Percentiles rank a stretch among this genome's conserved stretches.
Conservation (phyloP, 179 eudicot species). For the Camellia oleifera region DNA sequence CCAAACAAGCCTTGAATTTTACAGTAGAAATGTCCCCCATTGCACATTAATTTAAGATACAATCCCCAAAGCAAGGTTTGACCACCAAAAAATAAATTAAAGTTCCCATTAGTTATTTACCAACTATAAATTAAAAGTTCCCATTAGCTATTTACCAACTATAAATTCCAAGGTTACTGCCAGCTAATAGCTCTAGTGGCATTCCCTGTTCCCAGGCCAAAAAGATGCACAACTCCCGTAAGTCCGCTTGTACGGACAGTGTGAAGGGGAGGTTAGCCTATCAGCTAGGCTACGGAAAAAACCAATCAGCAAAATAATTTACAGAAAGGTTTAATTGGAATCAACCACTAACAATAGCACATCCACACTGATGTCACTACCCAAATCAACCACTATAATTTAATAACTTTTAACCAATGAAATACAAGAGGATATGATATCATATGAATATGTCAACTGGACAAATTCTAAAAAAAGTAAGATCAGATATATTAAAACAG, state of each 20-base stretch:
- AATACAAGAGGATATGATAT: too few relatives aligned
- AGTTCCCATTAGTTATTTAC: background rate
- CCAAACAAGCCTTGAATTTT: background rate
- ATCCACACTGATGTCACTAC: too few relatives aligned
- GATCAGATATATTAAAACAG: too few relatives aligned
- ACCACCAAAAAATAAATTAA: background rate
- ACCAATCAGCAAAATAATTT: too few relatives aligned
- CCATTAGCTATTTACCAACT: background rate
- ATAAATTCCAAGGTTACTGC: background rate
- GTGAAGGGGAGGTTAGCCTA: background rate
- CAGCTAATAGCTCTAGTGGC: background rate
- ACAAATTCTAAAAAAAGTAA: too few relatives aligned
- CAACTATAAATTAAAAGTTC: too few relatives aligned
- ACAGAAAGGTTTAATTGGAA: too few relatives aligned
- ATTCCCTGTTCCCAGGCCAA: background rate
- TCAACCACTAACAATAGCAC: too few relatives aligned
- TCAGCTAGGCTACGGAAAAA: background rate
- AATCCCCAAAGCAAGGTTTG: background rate
- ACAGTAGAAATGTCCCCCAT: background rate
- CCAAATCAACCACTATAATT: too few relatives aligned
- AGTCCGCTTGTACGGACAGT: background rate
- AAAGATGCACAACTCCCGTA: background rate
- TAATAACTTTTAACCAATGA: too few relatives aligned
- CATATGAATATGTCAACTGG: too few relatives aligned
- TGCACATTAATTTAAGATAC: background rate